phyloP scores from a whole-genome alignment of 148 eudicot genomes.

The Bassia scoparia region DNA sequence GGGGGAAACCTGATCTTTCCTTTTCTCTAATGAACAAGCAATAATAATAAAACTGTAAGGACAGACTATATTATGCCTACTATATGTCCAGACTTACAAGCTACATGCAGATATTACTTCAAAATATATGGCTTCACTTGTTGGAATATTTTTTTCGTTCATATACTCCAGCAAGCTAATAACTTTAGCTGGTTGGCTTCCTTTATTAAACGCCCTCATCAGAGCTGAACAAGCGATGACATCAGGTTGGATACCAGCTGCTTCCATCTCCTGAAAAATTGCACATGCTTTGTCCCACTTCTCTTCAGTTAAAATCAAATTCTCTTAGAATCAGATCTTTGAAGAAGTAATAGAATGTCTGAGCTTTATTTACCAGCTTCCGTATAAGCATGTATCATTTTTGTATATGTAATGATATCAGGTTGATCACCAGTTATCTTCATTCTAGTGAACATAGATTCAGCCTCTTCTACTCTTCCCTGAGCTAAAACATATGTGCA shows the following conservation, averaged over 20 bases:
- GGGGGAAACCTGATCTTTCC: neutral
- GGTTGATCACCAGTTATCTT: slow-evolving; percentile 60
- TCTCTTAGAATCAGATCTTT: neutral
- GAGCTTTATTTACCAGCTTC: slow-evolving; percentile 48
- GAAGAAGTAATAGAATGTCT: neutral
- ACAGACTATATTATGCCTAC: neutral
- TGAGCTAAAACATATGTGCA: slow-evolving; percentile 23
- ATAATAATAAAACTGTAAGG: slow-evolving; percentile 4
- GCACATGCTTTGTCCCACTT: slow-evolving; percentile 65
- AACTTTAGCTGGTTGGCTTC: slow-evolving; percentile 72
- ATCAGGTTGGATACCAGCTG: slow-evolving; percentile 59
- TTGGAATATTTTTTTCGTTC: slow-evolving; percentile 59
- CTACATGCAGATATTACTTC: slow-evolving; percentile 88
- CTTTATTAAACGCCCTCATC: slow-evolving; percentile 80
- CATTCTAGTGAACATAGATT: slow-evolving; percentile 61
- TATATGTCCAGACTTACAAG: slow-evolving; percentile 51
- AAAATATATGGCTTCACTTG: slow-evolving; percentile 61
- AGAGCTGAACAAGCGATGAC: slow-evolving; percentile 76
- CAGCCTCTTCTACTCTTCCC: slow-evolving; percentile 74
- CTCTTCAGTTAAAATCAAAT: slow-evolving; percentile 38
- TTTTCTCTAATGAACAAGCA: neutral
- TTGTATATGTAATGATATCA: slow-evolving; percentile 76
- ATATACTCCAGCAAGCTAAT: slow-evolving; percentile 44
- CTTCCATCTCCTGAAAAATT: slow-evolving; percentile 76
- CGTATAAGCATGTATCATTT: slow-evolving; percentile 70